Evolutionary conservation across 1,284 basidiomycete genomes (phyloP).

Genomic region (Meira nashicola): DNA sequence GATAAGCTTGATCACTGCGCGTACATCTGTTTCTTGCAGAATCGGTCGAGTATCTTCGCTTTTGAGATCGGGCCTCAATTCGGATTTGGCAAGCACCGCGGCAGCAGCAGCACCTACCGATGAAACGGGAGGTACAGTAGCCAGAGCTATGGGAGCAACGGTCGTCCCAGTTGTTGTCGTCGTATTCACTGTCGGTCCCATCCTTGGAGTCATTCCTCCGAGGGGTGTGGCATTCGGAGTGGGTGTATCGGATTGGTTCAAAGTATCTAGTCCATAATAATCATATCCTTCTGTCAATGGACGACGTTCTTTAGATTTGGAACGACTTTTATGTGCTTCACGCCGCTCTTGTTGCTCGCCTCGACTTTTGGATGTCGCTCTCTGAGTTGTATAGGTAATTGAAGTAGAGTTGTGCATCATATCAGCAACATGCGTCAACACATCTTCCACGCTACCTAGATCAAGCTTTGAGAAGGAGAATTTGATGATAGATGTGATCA

Average conservation of each 20-base stretch:
- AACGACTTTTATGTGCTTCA: slow-evolving; percentile 12
- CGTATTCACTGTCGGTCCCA: background rate
- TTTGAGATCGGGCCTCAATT: background rate
- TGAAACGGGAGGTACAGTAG: slow-evolving; percentile 30
- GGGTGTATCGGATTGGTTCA: slow-evolving; percentile 26
- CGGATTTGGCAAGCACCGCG: slow-evolving; percentile 11
- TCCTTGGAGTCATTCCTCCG: background rate
- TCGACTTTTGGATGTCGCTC: background rate
- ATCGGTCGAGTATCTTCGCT: slow-evolving; percentile 10
- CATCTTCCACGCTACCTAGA: slow-evolving; percentile 32
- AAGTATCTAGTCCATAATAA: slow-evolving; percentile 45
- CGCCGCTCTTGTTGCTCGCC: background rate
- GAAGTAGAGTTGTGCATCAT: slow-evolving; percentile 18
- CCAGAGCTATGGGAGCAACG: slow-evolving; percentile 33
- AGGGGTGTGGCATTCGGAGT: slow-evolving; percentile 29
- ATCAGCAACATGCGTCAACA: slow-evolving; percentile 27
- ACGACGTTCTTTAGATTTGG: slow-evolving; percentile 30
- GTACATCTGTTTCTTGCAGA: slow-evolving; percentile 40
- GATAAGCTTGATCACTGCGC: slow-evolving; percentile 33
- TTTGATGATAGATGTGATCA: slow-evolving; percentile 44
- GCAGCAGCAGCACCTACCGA: slow-evolving; percentile 11
- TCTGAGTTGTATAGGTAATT: background rate
- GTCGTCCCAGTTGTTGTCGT: background rate
- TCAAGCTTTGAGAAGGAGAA: slow-evolving; percentile 43
- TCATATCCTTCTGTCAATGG: slow-evolving; percentile 43